These are phyloP conservation scores for Kwoniella shivajii DNA, from an alignment of 1,284 basidiomycete genomes.

Conservation along the genomic window DNA sequence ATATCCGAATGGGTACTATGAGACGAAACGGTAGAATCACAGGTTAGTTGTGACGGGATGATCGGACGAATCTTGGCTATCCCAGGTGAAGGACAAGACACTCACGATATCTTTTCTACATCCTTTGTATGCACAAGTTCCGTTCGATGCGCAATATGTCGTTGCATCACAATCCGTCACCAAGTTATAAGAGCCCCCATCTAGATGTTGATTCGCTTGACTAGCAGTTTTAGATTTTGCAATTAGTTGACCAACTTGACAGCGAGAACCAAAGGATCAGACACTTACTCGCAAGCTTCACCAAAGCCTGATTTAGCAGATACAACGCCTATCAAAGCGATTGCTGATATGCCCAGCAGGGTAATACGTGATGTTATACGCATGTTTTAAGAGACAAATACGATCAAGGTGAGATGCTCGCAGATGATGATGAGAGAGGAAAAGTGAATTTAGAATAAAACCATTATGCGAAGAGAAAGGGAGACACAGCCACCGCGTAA, in stretches of 20 bases:
- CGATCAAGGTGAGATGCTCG: too few species aligned
- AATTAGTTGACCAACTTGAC: not conserved
- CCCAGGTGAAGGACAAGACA: conserved; percentile 2
- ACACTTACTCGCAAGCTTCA: conserved; percentile 39
- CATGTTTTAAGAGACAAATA: too few species aligned
- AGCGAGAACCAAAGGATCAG: too few species aligned
- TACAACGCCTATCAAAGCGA: conserved; percentile 4
- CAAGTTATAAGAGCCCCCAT: conserved; percentile 73
- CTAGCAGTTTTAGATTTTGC: conserved; percentile 16
- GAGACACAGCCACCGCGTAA: too few species aligned
- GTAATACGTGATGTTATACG: too few species aligned
- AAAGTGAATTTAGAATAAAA: too few species aligned
- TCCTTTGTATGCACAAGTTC: conserved; percentile 65
- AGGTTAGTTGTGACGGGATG: not conserved
- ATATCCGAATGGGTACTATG: conserved; percentile 54
- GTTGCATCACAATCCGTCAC: conserved; percentile 71
- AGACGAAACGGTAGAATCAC: not conserved
- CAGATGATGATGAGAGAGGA: too few species aligned
- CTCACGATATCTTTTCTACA: conserved; percentile 72
- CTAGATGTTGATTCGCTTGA: conserved; percentile 63
- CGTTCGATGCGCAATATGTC: conserved; percentile 65
- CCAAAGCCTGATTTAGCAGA: conserved; percentile 30
- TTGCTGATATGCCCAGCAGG: conserved; percentile 1
- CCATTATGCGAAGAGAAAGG: too few species aligned
- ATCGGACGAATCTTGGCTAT: not conserved